phyloP scores from a whole-genome alignment of 2,329 filamentous ascomycete species.

The Diaporthe ilicicola region DNA sequence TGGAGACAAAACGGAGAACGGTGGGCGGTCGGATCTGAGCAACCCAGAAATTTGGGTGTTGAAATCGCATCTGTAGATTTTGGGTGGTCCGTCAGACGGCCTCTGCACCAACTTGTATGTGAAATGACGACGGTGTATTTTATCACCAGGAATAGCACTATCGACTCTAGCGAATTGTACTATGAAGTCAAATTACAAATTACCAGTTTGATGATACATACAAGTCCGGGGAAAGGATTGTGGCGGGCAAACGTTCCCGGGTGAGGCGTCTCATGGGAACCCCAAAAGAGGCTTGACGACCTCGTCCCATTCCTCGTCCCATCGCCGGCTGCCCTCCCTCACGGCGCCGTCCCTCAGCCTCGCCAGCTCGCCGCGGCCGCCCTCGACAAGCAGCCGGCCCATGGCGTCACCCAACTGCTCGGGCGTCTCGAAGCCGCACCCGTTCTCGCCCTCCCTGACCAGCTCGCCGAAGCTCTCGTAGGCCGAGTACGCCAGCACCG shows the following conservation, averaged over 20 bases:
- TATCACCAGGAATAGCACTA: background rate
- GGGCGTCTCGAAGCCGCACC: conserved; percentile 81
- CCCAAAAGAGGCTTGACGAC: conserved; percentile 79
- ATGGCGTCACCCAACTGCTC: conserved; percentile 72
- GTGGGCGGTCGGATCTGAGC: background rate
- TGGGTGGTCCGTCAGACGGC: background rate
- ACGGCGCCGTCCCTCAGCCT: conserved; percentile 74
- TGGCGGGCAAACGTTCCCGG: background rate
- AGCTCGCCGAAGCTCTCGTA: conserved; percentile 92
- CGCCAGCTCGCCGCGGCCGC: conserved; percentile 62
- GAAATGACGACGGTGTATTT: background rate
- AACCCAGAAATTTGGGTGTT: background rate
- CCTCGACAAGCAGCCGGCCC: conserved; percentile 66
- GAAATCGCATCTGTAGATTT: background rate
- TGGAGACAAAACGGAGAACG: background rate
- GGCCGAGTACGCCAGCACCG: conserved; percentile 84
- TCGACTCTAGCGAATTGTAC: background rate
- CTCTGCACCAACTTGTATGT: background rate
- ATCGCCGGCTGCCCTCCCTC: conserved; percentile 78
- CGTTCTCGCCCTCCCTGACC: conserved; percentile 88
- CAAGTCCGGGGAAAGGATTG: background rate
- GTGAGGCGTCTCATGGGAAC: conserved; percentile 42
- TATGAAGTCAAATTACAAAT: too few species aligned
- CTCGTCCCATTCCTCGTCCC: conserved; percentile 93
- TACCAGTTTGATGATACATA: too few species aligned